These are phyloP conservation scores for Vanrija sp. DNA, from an alignment of 1,284 basidiomycete genomes.

Conservation along the genomic window DNA sequence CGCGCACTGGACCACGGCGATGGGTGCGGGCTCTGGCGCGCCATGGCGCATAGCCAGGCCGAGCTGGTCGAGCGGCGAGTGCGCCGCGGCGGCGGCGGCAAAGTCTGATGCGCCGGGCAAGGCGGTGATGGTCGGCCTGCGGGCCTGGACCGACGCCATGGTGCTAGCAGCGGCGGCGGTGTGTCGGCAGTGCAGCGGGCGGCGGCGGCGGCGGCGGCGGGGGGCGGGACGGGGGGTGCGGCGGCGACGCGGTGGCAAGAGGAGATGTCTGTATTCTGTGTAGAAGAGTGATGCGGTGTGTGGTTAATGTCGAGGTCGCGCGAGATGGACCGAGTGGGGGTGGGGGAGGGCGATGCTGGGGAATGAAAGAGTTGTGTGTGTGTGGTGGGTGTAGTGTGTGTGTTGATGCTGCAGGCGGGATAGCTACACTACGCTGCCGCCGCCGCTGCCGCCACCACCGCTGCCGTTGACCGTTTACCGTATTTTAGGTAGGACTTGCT, in stretches of 20 bases:
- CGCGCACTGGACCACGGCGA: neutral
- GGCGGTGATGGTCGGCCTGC: neutral
- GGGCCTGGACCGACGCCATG: conserved; percentile 1
- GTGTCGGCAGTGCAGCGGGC: no score
- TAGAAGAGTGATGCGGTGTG: neutral
- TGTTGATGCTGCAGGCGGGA: neutral
- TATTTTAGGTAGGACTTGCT: no score
- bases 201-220: no score
- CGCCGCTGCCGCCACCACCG: no score
- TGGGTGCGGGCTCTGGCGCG: neutral
- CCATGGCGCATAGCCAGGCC: conserved; percentile 3
- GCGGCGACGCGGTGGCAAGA: no score
- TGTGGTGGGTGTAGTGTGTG: neutral
- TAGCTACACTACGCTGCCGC: no score
- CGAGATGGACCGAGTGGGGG: neutral
- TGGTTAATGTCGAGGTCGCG: no score
- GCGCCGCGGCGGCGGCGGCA: neutral
- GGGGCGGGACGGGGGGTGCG: no score
- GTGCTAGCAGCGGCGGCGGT: neutral
- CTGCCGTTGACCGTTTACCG: no score
- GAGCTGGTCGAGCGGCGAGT: conserved; percentile 20
- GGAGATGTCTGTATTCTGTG: neutral
- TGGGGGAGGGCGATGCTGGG: neutral
- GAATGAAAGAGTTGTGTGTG: neutral
- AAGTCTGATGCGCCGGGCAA: neutral